phyloP scores from a whole-genome alignment of 306 rosid species.

The Prosopis cineraria region DNA sequence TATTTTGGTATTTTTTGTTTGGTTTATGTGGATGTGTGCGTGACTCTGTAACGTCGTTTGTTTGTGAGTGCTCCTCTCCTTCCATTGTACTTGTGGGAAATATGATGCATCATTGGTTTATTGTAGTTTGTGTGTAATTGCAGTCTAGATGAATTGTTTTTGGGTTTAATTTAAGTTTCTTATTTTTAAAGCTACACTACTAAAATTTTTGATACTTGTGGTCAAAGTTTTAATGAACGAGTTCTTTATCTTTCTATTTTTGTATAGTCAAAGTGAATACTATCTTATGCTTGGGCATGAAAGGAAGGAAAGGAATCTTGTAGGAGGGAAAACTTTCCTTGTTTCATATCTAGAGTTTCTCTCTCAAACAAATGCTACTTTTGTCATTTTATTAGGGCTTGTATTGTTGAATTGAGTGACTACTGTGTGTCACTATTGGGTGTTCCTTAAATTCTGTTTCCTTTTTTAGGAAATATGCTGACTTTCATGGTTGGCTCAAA shows the following conservation, averaged over 20 bases:
- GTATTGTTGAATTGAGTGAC: constrained; percentile 10
- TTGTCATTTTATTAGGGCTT: neutral
- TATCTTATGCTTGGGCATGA: neutral
- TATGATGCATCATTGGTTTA: constrained; percentile 27
- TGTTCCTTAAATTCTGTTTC: constrained; percentile 31
- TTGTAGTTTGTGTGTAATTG: neutral
- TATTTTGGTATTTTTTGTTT: neutral
- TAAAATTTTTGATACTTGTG: neutral
- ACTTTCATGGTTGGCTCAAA: constrained; percentile 84
- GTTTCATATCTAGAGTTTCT: neutral
- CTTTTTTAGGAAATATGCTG: constrained; percentile 83
- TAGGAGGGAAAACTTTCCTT: constrained; percentile 20
- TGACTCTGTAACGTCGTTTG: neutral
- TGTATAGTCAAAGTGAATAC: neutral
- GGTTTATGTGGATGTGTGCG: neutral
- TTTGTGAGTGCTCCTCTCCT: neutral
- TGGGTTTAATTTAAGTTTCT: neutral
- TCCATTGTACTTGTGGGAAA: constrained; percentile 17
- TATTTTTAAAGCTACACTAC: constrained; percentile 9
- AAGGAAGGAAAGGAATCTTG: neutral
- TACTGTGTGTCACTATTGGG: constrained; percentile 8
- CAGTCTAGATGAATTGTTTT: neutral
- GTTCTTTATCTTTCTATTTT: neutral
- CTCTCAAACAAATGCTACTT: constrained; percentile 11
- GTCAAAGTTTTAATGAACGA: neutral